Evolutionary conservation across 2,329 filamentous ascomycete species (phyloP), one percentile per base, ranked within the genome.

Genomic region (Sporothrix inflata): DNA sequence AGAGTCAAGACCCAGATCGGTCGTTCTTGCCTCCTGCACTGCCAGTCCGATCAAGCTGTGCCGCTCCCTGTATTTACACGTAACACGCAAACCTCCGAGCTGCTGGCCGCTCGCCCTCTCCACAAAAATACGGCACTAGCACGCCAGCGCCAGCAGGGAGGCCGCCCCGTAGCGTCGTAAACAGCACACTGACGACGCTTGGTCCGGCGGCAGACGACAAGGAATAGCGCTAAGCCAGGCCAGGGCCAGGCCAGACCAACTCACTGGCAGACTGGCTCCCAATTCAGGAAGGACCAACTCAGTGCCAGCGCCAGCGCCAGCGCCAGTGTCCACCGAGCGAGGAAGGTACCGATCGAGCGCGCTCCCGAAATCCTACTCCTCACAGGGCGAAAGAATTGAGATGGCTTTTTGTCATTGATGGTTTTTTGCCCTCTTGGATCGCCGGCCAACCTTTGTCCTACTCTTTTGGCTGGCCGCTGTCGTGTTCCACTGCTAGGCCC

Each of bases 111-210:
- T 30, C 42, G 16, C 14, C 24, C 66, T 53, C 47, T 30, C 65
- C 65, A 68, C 65, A 53, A 53, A 66, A 49, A 49, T 19, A 45
- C 30, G 30, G 30, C 65, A 68, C 65, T 55, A 68, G n/a, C 65
- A 38, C 30, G 2, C 45, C 65, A 55, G 47, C 47, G 65, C 61
- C 27, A 47, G 61, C 61, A 47, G 14, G 65, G 65, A 68, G 47
- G 65, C 65, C 47, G 65, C 65, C 65, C 47, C 47, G 30, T 27
- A 47, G 21, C 61, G 40, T 65, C 21, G 61, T 47, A 65, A 16
- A 57, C 14, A 19, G 40, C 61, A 63, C 38, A 63, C 38, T 63
- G 57, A 63, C 57, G 57, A 24, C 55, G 55, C 55, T 19, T 19
- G 16, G 40, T 65, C 40, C 42, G n/a, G n/a, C 61, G 40, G 40